Evolutionary conservation across 1,284 basidiomycete genomes (phyloP), one percentile per base, ranked within the genome.

Genomic region (Fomitopsis schrenkii): DNA sequence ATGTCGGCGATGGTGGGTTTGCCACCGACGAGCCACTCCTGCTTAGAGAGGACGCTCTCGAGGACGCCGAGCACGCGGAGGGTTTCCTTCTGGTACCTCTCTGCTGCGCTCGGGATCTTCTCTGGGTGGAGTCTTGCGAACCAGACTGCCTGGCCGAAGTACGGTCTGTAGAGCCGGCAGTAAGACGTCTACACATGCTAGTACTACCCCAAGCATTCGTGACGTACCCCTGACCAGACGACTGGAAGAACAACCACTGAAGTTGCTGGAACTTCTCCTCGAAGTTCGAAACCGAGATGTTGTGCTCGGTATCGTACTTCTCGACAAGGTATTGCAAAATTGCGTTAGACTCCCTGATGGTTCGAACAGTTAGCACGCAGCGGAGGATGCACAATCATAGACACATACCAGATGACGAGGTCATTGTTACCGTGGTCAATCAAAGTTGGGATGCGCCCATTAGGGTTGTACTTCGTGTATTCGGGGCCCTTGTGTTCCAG

Each of bases 291-390:
- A 70, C 70, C 33, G 67, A 64, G 54, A 76, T 61, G 62, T 67
- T 72, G 62, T 70, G 63, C 60, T 74, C 71, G 15, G 61, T 67
- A 64, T 77, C 75, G 66, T 76, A 76, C 50, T 65, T 68, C 48
- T 70, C 70, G 53, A 71, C 67, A 26, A 77, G 66, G 68, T 76
- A 77, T 17, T 66, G 59, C 15, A 77, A 46, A 64, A 74, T 75
- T 19, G 76, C 76, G 57, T 70, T 66, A 12, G 70, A 72, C 64
- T 77, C 76, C 71, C 72, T 75, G 40, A 69, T 54, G 36, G 38
- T 5, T 33, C 30, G 22, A 22, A 33, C 5, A 33, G 30, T 33
- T 8, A 33, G 30, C 30, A 33, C 30, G 30, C 8, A 33, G 30
- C 8, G 30, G 30, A 33, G 30, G 2, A 15, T 40, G 9, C 9